phyloP scores from a whole-genome alignment of 805 yeast genomes.

The Lipomyces lipofer region DNA sequence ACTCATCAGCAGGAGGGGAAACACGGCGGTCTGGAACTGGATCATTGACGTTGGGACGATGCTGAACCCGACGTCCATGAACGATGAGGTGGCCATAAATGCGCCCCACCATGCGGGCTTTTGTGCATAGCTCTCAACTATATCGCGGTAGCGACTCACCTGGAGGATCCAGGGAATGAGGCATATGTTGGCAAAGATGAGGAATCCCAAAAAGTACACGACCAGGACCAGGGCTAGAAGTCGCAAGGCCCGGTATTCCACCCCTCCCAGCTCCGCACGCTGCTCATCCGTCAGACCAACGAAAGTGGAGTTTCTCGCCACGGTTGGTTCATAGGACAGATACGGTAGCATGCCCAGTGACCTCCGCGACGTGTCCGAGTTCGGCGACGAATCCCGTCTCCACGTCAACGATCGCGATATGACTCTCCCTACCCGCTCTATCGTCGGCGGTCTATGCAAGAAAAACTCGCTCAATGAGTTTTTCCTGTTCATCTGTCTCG shows the following conservation, averaged over 20 bases:
- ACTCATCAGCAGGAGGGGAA: slow-evolving; percentile 59
- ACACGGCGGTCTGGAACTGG: slow-evolving; percentile 63
- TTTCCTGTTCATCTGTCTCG: background rate
- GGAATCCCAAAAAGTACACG: slow-evolving; percentile 74
- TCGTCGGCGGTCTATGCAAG: slow-evolving; percentile 14
- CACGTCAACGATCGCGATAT: slow-evolving; percentile 23
- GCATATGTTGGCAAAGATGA: slow-evolving; percentile 56
- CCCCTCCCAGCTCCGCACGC: slow-evolving; percentile 95
- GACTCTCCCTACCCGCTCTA: slow-evolving; percentile 23
- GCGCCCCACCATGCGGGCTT: slow-evolving; percentile 92
- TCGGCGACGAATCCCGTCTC: slow-evolving; percentile 19
- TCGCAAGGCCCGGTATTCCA: slow-evolving; percentile 88
- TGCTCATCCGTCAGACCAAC: slow-evolving; percentile 78
- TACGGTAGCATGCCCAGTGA: slow-evolving; percentile 58
- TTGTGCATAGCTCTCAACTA: slow-evolving; percentile 58
- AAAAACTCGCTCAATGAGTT: slow-evolving; percentile 12
- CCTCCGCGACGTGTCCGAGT: slow-evolving; percentile 29
- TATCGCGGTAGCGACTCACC: slow-evolving; percentile 45
- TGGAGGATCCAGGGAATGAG: slow-evolving; percentile 53
- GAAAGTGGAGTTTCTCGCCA: slow-evolving; percentile 92
- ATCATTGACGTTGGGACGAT: slow-evolving; percentile 79
- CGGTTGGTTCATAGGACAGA: slow-evolving; percentile 85
- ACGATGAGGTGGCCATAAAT: slow-evolving; percentile 75
- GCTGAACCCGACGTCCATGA: slow-evolving; percentile 83
- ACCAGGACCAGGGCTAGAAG: slow-evolving; percentile 65